phyloP scores from a whole-genome alignment of 2,329 filamentous ascomycete genomes.

The Ramularia endophylla region DNA sequence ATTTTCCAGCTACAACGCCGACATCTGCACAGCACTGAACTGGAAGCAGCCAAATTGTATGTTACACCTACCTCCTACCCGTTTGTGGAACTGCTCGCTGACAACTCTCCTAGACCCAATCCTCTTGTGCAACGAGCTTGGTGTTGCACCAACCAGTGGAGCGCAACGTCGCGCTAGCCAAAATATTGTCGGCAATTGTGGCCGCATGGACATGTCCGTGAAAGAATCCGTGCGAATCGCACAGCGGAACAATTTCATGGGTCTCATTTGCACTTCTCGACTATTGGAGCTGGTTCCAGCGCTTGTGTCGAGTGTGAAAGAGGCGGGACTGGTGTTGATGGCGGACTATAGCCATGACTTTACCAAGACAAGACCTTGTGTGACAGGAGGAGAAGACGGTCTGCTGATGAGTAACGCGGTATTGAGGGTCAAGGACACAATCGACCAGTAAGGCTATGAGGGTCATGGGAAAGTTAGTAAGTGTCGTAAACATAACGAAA shows the following conservation, averaged over 20 bases:
- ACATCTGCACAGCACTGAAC: slow-evolving; percentile 88
- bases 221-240: slow-evolving; percentile 93
- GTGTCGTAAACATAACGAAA: too few species aligned
- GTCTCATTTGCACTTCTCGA: slow-evolving; percentile 80
- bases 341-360: slow-evolving; percentile 61
- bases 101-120: slow-evolving; percentile 61
- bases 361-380: slow-evolving; percentile 36
- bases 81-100: slow-evolving; percentile 4
- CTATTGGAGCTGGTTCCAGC: slow-evolving; percentile 89
- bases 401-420: slow-evolving; percentile 80
- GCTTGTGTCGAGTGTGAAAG: slow-evolving; percentile 88
- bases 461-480: not conserved
- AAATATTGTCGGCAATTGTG: slow-evolving; percentile 51
- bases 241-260: slow-evolving; percentile 97
- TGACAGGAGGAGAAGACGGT: slow-evolving; percentile 70
- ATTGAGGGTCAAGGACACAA: slow-evolving; percentile 85
- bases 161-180: slow-evolving; percentile 6
- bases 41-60: slow-evolving; percentile 98
- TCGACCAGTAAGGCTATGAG: slow-evolving; percentile 39
- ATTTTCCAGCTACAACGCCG: slow-evolving; percentile 88
- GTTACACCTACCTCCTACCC: slow-evolving; percentile 23
- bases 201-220: slow-evolving; percentile 72
- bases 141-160: slow-evolving; percentile 18
- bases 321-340: slow-evolving; percentile 85
- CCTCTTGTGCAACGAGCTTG: slow-evolving; percentile 85